Base-by-base conservation (phyloP, 2,329 filamentous ascomycete species). In the Penicillium brevicompactum region DNA sequence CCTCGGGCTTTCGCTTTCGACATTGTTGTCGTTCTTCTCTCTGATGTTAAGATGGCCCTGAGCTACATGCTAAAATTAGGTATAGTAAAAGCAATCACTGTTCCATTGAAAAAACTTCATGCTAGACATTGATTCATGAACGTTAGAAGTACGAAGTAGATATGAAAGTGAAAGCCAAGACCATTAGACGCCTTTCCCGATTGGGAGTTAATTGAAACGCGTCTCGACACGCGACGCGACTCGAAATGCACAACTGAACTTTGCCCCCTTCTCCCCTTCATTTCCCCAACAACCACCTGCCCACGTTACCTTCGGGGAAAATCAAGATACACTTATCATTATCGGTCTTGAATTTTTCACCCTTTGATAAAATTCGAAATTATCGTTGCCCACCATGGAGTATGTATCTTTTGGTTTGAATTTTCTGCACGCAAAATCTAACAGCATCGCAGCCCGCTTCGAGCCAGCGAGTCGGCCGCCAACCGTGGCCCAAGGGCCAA, bases 381-480 rank as follows among this genome's bases (percentile, higher is more conserved):
- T 34, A 57, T 51, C 30, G 51, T 48, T 52, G 54, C 64, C 57
- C 65, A 71, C 49, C 66, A 70, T 69, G 65, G 67, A 67, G 67
- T 73, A 58, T 64, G 67, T 61, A 45, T 46, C 13, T 11, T n/a
- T 16, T 22, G 18, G 18, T 11, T 27, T 44, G 38, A 50, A 44
- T 40, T 46, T 50, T 48, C 45, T 56, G 51, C 44, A 18, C 18
- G 30, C 45, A 46, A 47, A 43, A 47, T 22, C 59, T 65, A 59
- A 64, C 37, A 37, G 21, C 50, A 22, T 14, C 22, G 6, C 44
- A 66, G 63, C 58, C 92, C 92, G 72, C 82, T 95, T 58, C 87
- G 88, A 74, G 83, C 87, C 65, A 91, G 87, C 76, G 88, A 90
- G 81, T 86, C 88, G 57, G 92, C 92, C 62, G 91, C 87, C 67